Conservation (phyloP, 129 eudicot species). For the Artemisia annua region DNA sequence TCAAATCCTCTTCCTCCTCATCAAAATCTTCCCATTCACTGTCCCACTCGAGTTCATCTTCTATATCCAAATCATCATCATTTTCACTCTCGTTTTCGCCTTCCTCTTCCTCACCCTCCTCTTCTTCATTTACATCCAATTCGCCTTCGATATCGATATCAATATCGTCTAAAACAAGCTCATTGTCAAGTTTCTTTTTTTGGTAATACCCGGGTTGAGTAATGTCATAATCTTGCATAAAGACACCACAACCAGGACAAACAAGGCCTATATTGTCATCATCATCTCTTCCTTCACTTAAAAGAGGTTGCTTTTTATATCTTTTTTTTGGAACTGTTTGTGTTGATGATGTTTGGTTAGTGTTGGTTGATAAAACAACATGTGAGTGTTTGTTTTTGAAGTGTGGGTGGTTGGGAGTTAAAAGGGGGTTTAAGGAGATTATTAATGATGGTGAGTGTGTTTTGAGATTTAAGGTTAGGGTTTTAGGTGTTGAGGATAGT, state of each 20-base stretch:
- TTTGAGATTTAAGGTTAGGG: constrained; percentile 29
- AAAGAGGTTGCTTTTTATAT: constrained; percentile 42
- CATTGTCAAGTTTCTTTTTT: constrained; percentile 40
- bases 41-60: constrained; percentile 38
- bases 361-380: constrained; percentile 37
- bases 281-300: constrained; percentile 93
- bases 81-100: constrained; percentile 41
- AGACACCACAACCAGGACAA: constrained; percentile 97
- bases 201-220: constrained; percentile 81
- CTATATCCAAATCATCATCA: constrained; percentile 37
- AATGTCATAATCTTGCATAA: constrained; percentile 92
- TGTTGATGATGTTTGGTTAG: constrained; percentile 33
- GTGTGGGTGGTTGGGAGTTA: constrained; percentile 28
- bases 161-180: constrained; percentile 25
- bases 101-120: constrained; percentile 42
- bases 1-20: constrained; percentile 57
- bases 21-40: constrained; percentile 45
- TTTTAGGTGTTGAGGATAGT: constrained; percentile 35
- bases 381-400: constrained; percentile 22
- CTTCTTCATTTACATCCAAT: constrained; percentile 36
- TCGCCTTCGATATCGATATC: constrained; percentile 30
- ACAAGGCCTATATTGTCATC: constrained; percentile 72
- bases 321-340: constrained; percentile 55
- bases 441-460: constrained; percentile 20
- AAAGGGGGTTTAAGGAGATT: neutral